Base-by-base conservation (phyloP, 305 asterid genomes). In the Withania somnifera region DNA sequence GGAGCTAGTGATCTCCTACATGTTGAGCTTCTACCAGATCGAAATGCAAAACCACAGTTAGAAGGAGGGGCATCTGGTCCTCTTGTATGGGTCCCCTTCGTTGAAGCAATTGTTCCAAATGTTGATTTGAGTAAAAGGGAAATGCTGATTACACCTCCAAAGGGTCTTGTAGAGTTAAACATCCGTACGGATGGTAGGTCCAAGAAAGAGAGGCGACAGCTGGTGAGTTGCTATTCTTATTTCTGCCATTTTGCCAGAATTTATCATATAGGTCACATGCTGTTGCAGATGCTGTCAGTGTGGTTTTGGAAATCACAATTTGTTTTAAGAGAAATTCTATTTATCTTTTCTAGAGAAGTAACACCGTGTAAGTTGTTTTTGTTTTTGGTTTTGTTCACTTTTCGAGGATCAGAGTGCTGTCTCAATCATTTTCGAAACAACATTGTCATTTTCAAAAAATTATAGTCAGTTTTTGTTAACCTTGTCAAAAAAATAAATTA, bases 191-290 rank as follows among this genome's bases (percentile, higher is more conserved):
- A 93, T 84, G 97, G 89, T 83, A 94, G 88, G 88, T 88, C 97
- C 90, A 96, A 96, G 92, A 96, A 94, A 92, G 98, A 96, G 89
- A 94, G 99, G 84, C 98, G 98, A 7, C 97, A 92, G 88, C 91
- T 92, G 89, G 99, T 96, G 91, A 95, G 99, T 84, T 69, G 47
- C 40, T 83, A 83, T 50, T 26, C 71, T 57, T 68, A 47, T 45
- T 84, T 53, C 82, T 45, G 38, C 28, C 81, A 83, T 56, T 81
- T 61, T 77, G 32, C 79, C 32, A 13, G 83, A 20, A 56, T 79
- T 79, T 77, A 32, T 50, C 24, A 28, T 26, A 75, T 75, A 10
- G 61, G 61, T 26, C 61, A 75, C 80, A 77, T 52, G 83, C 53
- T 83, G 78, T 78, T 42, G 77, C 54, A 17, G 63, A 51, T 50